Percentiles rank a stretch among this genome's conserved stretches.
Evolutionary conservation across 148 eudicot genomes (phyloP).

Genomic region (Rhododendron henanense): DNA sequence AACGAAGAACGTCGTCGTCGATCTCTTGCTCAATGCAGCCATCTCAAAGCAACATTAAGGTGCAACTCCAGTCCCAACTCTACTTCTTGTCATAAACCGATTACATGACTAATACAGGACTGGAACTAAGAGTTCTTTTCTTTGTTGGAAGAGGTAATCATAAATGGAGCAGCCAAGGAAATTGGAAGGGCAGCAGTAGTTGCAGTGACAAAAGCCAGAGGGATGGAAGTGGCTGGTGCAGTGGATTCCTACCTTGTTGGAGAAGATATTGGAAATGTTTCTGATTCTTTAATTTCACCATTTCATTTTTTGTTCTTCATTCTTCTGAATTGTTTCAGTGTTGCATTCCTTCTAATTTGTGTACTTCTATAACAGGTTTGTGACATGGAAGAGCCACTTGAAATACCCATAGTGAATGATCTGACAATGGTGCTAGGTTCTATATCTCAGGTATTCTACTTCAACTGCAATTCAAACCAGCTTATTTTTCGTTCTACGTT

Average conservation of each 20-base stretch:
- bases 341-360: not conserved
- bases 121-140: conserved; percentile 12
- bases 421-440: conserved; percentile 93
- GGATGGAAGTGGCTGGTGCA: conserved; percentile 94
- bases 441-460: conserved; percentile 70
- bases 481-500: not conserved
- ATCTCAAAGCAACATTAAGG: conserved; percentile 71
- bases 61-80: not conserved
- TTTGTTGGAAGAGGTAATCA: conserved; percentile 49
- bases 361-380: conserved; percentile 42
- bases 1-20: conserved; percentile 5
- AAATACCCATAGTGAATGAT: conserved; percentile 80
- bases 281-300: not conserved
- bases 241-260: conserved; percentile 66
- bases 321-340: not conserved
- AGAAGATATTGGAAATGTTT: conserved; percentile 78
- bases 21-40: conserved; percentile 71
- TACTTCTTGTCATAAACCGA: not conserved
- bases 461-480: not conserved
- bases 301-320: not conserved
- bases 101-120: not conserved
- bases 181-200: conserved; percentile 84
- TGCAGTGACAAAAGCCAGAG: conserved; percentile 84
- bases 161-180: conserved; percentile 91
- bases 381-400: conserved; percentile 87